phyloP scores from a whole-genome alignment of 176 grass and related monocot genomes.

The Zea mays region Zm-B73-REFERENCE-NAM-5.0 NC_050103.1:135584501-135585000 shows the following conservation, averaged over 20 bases:
- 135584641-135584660: neutral
- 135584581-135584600: neutral
- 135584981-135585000: no score
- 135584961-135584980: no score
- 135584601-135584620: neutral
- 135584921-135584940: constrained; percentile 20
- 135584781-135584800: neutral
- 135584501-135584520: constrained; percentile 88
- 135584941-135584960: neutral
- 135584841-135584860: neutral
- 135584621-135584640: neutral
- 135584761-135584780: constrained; percentile 27
- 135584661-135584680: neutral
- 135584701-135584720: neutral
- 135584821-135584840: constrained; percentile 18
- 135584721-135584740: neutral
- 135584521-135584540: constrained; percentile 91
- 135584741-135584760: constrained; percentile 6
- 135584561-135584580: constrained; percentile 68
- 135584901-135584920: neutral
- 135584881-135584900: neutral
- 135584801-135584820: neutral
- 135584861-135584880: neutral
- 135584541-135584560: constrained; percentile 87
- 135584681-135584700: constrained; percentile 18